Evolutionary conservation across 768 basidiomycete genomes (phyloP), one percentile per base, ranked within the genome.

Genomic region (Psilocybe sp.): DNA sequence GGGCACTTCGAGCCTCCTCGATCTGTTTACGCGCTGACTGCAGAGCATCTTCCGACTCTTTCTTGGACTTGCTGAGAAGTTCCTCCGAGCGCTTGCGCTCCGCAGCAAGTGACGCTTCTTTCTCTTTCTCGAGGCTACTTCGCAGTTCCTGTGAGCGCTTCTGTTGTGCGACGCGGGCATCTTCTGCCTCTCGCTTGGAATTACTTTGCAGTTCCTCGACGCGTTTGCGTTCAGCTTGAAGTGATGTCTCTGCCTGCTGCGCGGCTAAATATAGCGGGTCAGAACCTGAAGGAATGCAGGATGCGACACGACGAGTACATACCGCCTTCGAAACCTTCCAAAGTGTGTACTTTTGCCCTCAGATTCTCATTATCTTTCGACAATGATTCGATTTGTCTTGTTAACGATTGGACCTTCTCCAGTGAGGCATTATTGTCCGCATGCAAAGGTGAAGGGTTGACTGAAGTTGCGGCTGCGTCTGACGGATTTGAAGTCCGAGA

Each of bases 81-180:
- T 60, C 58, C 52, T 67, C 56, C 18, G 63, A 59, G 32, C 59
- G 60, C 34, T 40, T 56, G 18, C 61, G 66, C 55, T 74, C 70
- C 48, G 69, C 61, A 32, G 66, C 57, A 20, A 78, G 64, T 11
- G 54, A 59, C 12, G 60, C 57, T 43, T 74, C 66, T 39, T 64
- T 59, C 47, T 69, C 60, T 41, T 65, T 64, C 35, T 62, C 51
- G 59, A 60, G 23, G 43, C 62, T 65, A 23, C 61, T 62, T 41
- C 68, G 55, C 28, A 73, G 56, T 34, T 60, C 58, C 52, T 67
- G 55, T 16, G 63, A 59, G 32, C 59, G 60, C 34, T 40, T 56
- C 18, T 61, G 66, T 55, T 74, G 69, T 48, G 69, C 62, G 32
- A 67, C 57, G 19, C 77, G 64, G 11, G 54, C 58, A 12, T 59